Conservation (phyloP, 805 yeast species). For the Cyberlindnera samutprakarnensis region DNA sequence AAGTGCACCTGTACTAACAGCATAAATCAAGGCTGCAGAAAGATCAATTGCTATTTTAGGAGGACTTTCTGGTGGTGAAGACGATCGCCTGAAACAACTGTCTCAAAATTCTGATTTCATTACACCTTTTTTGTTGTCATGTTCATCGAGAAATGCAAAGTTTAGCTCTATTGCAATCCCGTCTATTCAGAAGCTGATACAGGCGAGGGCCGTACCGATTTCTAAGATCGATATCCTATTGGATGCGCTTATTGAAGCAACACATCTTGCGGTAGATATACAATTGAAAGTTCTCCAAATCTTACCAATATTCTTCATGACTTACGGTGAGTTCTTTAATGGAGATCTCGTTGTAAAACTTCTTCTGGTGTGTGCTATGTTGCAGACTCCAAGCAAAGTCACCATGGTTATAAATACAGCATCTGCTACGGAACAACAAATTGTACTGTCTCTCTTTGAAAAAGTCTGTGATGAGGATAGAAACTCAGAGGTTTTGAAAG, state of each 20-base stretch:
- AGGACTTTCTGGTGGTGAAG: conserved; percentile 17
- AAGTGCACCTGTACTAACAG: no score
- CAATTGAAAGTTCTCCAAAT: conserved; percentile 83
- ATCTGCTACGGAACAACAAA: conserved; percentile 85
- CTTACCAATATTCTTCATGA: conserved; percentile 66
- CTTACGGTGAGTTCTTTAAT: conserved; percentile 46
- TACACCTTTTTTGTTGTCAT: conserved; percentile 64
- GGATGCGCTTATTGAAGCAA: conserved; percentile 63
- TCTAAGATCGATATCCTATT: conserved; percentile 47
- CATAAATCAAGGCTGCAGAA: conserved; percentile 32
- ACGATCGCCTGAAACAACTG: conserved; percentile 26
- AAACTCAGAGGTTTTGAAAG: conserved; percentile 10
- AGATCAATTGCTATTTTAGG: conserved; percentile 41
- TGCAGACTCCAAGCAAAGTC: conserved; percentile 62
- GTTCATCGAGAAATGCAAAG: conserved; percentile 69
- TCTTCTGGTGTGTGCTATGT: conserved; percentile 59
- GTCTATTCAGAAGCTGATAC: conserved; percentile 55
- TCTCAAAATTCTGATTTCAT: conserved; percentile 45
- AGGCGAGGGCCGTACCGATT: conserved; percentile 45
- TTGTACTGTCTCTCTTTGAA: conserved; percentile 74
- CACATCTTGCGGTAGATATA: conserved; percentile 69
- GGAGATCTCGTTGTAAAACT: conserved; percentile 52
- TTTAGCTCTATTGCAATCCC: conserved; percentile 66
- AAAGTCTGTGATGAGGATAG: conserved; percentile 39
- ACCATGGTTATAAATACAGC: conserved; percentile 85